Percentiles rank a stretch among this genome's conserved stretches.
Conservation (phyloP, 495 filamentous ascomycete genomes). For the Neurospora sp. region DNA sequence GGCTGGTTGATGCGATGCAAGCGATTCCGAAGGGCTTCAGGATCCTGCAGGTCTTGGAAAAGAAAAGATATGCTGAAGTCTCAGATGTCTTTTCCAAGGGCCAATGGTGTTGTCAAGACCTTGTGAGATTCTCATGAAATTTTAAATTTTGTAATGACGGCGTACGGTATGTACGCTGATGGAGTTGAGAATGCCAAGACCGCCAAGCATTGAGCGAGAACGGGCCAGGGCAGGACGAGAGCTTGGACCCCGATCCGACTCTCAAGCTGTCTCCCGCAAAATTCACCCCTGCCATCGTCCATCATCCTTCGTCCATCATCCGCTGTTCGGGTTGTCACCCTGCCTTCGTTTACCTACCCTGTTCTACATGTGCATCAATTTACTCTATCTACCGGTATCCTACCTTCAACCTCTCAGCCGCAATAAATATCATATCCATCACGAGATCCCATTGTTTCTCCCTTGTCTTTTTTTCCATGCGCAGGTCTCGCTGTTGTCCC, state of each 20-base stretch:
- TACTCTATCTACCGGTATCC: neutral
- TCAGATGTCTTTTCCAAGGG: neutral
- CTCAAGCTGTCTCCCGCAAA: neutral
- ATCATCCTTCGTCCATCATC: neutral
- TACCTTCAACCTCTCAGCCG: neutral
- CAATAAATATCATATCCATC: neutral
- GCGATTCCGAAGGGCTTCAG: neutral
- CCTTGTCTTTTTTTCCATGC: neutral
- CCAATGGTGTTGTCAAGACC: neutral
- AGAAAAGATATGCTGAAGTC: neutral
- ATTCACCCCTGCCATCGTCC: neutral
- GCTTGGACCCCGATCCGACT: neutral
- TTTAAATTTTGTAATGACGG: neutral
- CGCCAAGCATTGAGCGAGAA: neutral
- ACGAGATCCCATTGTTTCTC: neutral
- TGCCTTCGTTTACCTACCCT: neutral
- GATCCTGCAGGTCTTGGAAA: neutral
- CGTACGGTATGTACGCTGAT: neutral
- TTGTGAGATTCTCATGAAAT: neutral
- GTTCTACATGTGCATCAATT: neutral
- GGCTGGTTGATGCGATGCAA: neutral
- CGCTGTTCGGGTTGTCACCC: neutral
- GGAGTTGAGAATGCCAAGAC: neutral
- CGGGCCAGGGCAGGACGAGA: neutral
- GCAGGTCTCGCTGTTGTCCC: neutral